phyloP scores from a whole-genome alignment of 495 filamentous ascomycete genomes.

The Gamarada debralockiae region DNA sequence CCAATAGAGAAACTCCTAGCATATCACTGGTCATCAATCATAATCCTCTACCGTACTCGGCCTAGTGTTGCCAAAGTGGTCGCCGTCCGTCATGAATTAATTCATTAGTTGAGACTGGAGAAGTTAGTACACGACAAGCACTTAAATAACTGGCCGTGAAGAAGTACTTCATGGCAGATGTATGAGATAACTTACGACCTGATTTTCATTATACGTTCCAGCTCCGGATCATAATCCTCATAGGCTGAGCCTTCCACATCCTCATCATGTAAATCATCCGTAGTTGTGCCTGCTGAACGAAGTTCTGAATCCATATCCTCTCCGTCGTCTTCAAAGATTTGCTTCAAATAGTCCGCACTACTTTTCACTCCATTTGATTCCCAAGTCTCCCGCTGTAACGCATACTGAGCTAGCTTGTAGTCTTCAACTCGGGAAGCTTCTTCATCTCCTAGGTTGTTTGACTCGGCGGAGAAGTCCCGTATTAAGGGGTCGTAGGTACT shows the following conservation, averaged over 20 bases:
- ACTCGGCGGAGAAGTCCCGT: not conserved
- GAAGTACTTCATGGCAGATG: no score
- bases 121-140: no score
- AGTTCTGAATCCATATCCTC: not conserved
- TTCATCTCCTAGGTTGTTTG: not conserved
- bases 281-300: not conserved
- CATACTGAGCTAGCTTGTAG: slow-evolving; percentile 1
- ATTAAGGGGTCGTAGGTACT: not conserved
- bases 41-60: no score
- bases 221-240: not conserved
- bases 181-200: no score
- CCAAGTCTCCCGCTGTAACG: not conserved
- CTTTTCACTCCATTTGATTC: not conserved
- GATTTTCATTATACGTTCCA: no score
- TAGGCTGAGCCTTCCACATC: not conserved
- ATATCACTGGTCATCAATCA: no score
- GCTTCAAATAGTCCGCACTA: not conserved
- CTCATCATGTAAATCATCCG: not conserved
- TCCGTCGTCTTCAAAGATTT: not conserved
- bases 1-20: no score
- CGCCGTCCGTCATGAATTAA: no score
- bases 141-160: no score
- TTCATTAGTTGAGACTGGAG: no score
- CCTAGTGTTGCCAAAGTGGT: no score
- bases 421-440: not conserved